Evolutionary conservation across 345 rosid genomes (phyloP), one percentile per base, ranked within the genome.

Genomic region (Boechera stricta): DNA sequence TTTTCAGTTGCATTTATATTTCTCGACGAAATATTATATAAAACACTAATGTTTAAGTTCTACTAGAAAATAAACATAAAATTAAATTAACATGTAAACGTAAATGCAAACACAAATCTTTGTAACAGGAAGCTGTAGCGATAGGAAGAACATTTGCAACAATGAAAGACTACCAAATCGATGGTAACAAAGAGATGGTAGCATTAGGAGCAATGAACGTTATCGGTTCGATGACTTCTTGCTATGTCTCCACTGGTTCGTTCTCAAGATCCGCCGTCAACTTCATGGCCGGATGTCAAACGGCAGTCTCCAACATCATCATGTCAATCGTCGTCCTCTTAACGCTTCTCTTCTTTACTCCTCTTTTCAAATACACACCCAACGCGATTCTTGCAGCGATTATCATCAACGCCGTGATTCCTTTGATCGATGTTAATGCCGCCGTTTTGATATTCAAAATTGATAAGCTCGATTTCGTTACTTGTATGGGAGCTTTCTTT

Each of bases 131-230:
- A 87, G 98, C 98, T 42, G 79, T 82, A 69, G 97, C 97, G 7
- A 94, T 94, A 28, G 98, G 97, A 72, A 87, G 98, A 85, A 91
- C 97, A 35, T 94, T 94, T 77, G 97, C 98, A 54, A 59, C 88
- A 69, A 89, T 86, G 97, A 92, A 94, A 73, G 97, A 92, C 77
- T 92, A 94, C 81, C 93, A 91, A 54, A 72, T 94, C 10, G 98
- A 94, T 59, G 97, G 98, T 70, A 94, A 92, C 86, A 94, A 90
- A 77, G 97, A 92, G 82, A 94, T 92, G 98, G 87, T 94, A 33
- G 96, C 98, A 42, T 73, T 94, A 53, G 97, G 98, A 79, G 64
- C 93, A 24, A 94, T 90, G 98, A 94, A 94, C 62, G 51, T 94
- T 31, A 88, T 94, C 21, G 98, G 98, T n/a, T 94, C 98, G 2